Conservation (phyloP, 139 green algal genomes). For the Eudorina sp. region DNA sequence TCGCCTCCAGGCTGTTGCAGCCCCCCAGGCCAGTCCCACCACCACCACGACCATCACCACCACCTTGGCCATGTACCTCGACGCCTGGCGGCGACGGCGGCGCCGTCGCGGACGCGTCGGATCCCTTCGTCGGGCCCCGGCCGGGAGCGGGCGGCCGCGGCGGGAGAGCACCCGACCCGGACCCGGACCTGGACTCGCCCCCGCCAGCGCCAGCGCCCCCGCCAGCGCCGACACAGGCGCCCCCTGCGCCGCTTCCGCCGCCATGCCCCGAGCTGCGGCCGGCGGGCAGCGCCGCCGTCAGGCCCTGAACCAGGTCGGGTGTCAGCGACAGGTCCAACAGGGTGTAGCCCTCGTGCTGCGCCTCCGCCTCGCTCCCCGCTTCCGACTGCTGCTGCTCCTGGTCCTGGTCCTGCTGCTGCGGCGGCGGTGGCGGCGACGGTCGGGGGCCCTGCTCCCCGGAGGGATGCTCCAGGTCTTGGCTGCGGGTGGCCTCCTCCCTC, state of each 20-base stretch:
- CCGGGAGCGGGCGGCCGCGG: no score
- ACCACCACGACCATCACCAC: no score
- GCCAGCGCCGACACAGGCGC: not conserved
- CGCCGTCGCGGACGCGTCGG: not conserved
- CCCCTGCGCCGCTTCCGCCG: no score
- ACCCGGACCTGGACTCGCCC: no score
- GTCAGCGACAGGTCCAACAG: conserved; percentile 25
- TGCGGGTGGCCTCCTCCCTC: no score
- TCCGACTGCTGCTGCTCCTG: not conserved
- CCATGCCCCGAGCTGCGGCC: no score
- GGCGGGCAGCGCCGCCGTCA: not conserved
- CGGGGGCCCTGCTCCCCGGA: no score
- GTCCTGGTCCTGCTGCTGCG: not conserved
- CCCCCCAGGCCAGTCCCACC: no score
- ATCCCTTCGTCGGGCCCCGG: not conserved
- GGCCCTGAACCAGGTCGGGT: conserved; percentile 2
- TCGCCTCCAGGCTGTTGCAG: no score
- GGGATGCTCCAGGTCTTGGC: no score
- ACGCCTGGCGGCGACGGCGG: not conserved
- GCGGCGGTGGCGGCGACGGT: not conserved
- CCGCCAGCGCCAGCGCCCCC: not conserved
- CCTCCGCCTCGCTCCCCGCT: not conserved
- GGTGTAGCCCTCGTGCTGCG: not conserved
- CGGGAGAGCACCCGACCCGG: no score
- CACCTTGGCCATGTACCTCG: not conserved